Percentiles rank a stretch among this genome's conserved stretches.
Evolutionary conservation across 345 rosid species (phyloP).

Genomic region (Eucalyptus polyanthemos): DNA sequence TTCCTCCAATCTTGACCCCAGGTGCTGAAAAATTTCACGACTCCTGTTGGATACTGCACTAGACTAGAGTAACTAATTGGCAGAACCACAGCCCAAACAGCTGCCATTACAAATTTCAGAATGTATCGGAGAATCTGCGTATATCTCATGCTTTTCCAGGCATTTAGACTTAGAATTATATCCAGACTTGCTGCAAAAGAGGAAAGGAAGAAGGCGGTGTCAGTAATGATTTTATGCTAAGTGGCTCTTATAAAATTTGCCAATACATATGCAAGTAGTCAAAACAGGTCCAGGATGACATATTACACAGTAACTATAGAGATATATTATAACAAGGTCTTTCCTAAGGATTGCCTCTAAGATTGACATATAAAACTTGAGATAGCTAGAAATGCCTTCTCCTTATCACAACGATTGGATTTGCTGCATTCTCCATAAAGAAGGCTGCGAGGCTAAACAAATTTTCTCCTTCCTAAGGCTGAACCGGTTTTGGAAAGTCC

Average conservation of each 20-base stretch:
- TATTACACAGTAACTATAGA: not conserved
- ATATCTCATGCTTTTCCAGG: slow-evolving; percentile 80
- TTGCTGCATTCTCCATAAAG: not conserved
- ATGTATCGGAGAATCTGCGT: slow-evolving; percentile 76
- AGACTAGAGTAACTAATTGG: slow-evolving; percentile 72
- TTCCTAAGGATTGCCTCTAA: not conserved
- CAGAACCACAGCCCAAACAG: slow-evolving; percentile 75
- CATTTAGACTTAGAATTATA: slow-evolving; percentile 66
- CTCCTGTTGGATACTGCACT: slow-evolving; percentile 74
- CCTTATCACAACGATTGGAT: not conserved
- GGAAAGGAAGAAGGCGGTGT: not conserved
- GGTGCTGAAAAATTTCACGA: slow-evolving; percentile 55
- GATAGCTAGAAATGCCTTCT: not conserved
- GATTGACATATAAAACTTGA: not conserved
- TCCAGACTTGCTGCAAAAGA: slow-evolving; percentile 61
- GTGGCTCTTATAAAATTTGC: not conserved
- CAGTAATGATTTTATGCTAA: not conserved
- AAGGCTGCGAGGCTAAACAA: not conserved
- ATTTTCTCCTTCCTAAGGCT: not conserved
- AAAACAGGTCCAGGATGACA: not conserved
- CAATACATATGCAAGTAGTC: not conserved
- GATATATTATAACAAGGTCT: not conserved
- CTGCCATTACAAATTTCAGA: slow-evolving; percentile 68
- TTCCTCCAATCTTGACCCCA: slow-evolving; percentile 62
- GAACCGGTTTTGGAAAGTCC: not conserved